These are phyloP conservation scores for Thecaphora frezii DNA, from an alignment of 1,284 basidiomycete species.

Conservation along the genomic window DNA sequence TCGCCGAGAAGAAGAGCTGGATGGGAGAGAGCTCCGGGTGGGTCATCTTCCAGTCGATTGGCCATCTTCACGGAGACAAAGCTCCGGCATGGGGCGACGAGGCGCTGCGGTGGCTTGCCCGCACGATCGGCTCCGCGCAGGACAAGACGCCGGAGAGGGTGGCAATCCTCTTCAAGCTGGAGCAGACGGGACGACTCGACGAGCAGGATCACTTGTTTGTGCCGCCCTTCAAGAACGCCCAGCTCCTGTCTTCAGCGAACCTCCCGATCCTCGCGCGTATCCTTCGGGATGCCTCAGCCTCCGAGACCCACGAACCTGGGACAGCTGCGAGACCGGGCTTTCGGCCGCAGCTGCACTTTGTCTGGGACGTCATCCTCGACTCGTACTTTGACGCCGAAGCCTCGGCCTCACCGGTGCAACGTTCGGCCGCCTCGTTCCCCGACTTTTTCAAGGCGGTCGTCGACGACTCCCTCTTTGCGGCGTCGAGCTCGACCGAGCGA, in stretches of 20 bases:
- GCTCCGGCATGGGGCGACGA: slow-evolving; percentile 22
- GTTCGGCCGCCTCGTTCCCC: slow-evolving; percentile 72
- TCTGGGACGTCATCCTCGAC: slow-evolving; percentile 83
- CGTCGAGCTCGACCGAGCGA: slow-evolving; percentile 79
- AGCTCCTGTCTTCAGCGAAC: slow-evolving; percentile 72
- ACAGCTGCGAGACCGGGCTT: slow-evolving; percentile 62
- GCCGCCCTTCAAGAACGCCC: slow-evolving; percentile 75
- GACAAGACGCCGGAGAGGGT: slow-evolving; percentile 85
- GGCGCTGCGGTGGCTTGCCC: slow-evolving; percentile 31
- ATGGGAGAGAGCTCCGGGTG: slow-evolving; percentile 89
- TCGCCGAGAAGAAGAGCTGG: slow-evolving; percentile 87
- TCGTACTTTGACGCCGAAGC: slow-evolving; percentile 65
- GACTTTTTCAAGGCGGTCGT: slow-evolving; percentile 89
- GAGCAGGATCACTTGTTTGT: slow-evolving; percentile 70
- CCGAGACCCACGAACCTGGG: slow-evolving; percentile 65
- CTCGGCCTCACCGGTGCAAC: slow-evolving; percentile 31
- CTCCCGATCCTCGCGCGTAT: slow-evolving; percentile 68
- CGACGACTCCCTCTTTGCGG: slow-evolving; percentile 86
- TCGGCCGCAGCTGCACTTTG: slow-evolving; percentile 89
- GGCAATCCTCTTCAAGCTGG: slow-evolving; percentile 72
- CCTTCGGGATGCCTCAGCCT: slow-evolving; percentile 63
- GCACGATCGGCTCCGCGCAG: slow-evolving; percentile 53
- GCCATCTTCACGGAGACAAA: slow-evolving; percentile 2
- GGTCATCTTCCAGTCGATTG: slow-evolving; percentile 60
- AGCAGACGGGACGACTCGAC: slow-evolving; percentile 1